phyloP scores from a whole-genome alignment of 2,329 filamentous ascomycete genomes.

The Penicillium sp. region DNA sequence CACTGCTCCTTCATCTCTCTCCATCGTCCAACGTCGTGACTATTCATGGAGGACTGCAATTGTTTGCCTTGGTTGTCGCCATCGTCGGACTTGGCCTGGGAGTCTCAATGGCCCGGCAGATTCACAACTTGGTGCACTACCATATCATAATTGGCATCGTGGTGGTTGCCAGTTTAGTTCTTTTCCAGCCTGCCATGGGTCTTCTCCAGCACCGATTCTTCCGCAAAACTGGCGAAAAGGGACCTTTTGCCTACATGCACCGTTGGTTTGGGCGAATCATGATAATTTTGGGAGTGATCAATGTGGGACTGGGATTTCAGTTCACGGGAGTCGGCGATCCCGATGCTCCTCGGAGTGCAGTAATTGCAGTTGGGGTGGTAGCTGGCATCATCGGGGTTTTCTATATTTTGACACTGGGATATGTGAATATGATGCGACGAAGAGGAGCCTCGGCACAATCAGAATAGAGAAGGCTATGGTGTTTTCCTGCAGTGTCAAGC shows the following conservation, averaged over 20 bases:
- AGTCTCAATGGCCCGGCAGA: constrained; percentile 48
- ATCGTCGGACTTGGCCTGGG: constrained; percentile 55
- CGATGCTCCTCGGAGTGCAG: constrained; percentile 31
- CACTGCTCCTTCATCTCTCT: constrained; percentile 36
- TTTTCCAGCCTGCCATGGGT: constrained; percentile 58
- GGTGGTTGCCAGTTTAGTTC: constrained; percentile 52
- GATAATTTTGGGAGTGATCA: constrained; percentile 56
- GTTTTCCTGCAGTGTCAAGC: background rate
- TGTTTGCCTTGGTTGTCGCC: constrained; percentile 50
- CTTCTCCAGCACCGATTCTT: constrained; percentile 54
- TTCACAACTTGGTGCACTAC: constrained; percentile 39
- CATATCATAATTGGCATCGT: constrained; percentile 59
- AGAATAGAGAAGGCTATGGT: background rate
- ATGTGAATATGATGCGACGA: background rate
- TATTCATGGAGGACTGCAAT: constrained; percentile 49
- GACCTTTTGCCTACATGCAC: constrained; percentile 52
- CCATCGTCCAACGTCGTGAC: constrained; percentile 44
- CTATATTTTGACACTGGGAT: constrained; percentile 34
- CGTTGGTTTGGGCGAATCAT: constrained; percentile 56
- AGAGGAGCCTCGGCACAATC: background rate
- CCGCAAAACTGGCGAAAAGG: constrained; percentile 48
- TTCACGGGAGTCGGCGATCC: constrained; percentile 44
- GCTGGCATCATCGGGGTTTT: constrained; percentile 50
- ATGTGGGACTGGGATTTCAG: constrained; percentile 57
- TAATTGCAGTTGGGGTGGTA: constrained; percentile 53